Evolutionary conservation across 768 basidiomycete genomes (phyloP).

Genomic region (Russula vinacea): DNA sequence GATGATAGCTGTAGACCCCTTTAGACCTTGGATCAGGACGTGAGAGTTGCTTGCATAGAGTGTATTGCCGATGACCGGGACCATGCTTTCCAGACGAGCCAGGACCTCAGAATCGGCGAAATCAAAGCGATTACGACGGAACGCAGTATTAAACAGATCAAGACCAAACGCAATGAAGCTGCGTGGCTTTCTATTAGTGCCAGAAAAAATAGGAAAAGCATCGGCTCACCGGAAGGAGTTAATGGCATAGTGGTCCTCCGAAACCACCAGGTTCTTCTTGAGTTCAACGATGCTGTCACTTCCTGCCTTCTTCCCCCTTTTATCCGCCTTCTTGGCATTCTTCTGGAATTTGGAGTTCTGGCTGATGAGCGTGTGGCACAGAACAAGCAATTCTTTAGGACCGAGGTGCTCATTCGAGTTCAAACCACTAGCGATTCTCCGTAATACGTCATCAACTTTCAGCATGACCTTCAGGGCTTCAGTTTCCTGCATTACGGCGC

Average conservation of each 20-base stretch:
- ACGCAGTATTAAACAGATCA: slow-evolving; percentile 84
- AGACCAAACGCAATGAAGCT: slow-evolving; percentile 91
- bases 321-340: slow-evolving; percentile 45
- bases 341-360: slow-evolving; percentile 88
- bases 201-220: slow-evolving; percentile 4
- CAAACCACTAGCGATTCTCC: slow-evolving; percentile 76
- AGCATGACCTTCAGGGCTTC: slow-evolving; percentile 75
- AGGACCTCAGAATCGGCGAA: slow-evolving; percentile 71
- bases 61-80: slow-evolving; percentile 83
- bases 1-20: slow-evolving; percentile 73
- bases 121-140: slow-evolving; percentile 82
- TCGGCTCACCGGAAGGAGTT: slow-evolving; percentile 78
- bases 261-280: slow-evolving; percentile 57
- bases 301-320: slow-evolving; percentile 39
- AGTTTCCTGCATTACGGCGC: slow-evolving; percentile 83
- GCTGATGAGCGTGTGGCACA: slow-evolving; percentile 87
- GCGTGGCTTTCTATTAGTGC: slow-evolving; percentile 18
- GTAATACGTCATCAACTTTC: slow-evolving; percentile 84
- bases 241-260: slow-evolving; percentile 69
- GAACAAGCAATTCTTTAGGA: slow-evolving; percentile 66
- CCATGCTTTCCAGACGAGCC: slow-evolving; percentile 82
- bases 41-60: slow-evolving; percentile 79
- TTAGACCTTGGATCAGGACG: slow-evolving; percentile 73
- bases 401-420: slow-evolving; percentile 74
- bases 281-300: slow-evolving; percentile 67